Conservation (phyloP, 805 yeast species). For the Osmozyma mogii region DNA sequence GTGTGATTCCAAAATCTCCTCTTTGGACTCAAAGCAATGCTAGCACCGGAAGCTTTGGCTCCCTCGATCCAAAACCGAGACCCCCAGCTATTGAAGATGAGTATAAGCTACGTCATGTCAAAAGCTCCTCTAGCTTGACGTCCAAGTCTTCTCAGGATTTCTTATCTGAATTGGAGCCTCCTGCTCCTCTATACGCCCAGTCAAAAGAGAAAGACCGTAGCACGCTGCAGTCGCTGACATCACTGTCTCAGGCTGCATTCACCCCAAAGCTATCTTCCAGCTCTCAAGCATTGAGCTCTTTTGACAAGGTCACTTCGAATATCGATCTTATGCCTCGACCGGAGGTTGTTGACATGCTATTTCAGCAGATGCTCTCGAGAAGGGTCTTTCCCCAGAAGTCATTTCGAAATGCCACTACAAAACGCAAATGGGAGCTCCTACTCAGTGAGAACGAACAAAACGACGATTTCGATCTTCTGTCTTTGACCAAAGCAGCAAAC, state of each 20-base stretch:
- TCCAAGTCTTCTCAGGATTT: slow-evolving; percentile 1
- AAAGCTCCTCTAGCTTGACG: not conserved
- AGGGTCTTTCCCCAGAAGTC: slow-evolving; percentile 32
- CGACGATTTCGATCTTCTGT: slow-evolving; percentile 26
- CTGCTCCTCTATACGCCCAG: not conserved
- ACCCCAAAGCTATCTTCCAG: slow-evolving; percentile 4
- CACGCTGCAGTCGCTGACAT: too few relatives aligned
- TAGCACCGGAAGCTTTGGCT: slow-evolving; percentile 2
- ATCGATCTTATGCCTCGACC: slow-evolving; percentile 28
- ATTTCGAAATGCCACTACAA: slow-evolving; percentile 24
- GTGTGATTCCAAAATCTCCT: slow-evolving; percentile 5
- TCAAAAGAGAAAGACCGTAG: slow-evolving; percentile 3
- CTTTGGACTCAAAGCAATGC: slow-evolving; percentile 8
- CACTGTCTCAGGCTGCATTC: slow-evolving; percentile 1
- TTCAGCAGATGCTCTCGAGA: slow-evolving; percentile 29
- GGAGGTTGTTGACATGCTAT: slow-evolving; percentile 30
- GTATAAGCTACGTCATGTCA: not conserved
- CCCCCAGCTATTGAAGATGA: not conserved
- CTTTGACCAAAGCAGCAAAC: slow-evolving; percentile 11
- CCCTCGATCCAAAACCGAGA: slow-evolving; percentile 3
- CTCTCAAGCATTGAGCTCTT: slow-evolving; percentile 26
- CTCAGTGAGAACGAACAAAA: slow-evolving; percentile 34
- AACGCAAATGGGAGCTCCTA: slow-evolving; percentile 37
- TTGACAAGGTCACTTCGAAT: slow-evolving; percentile 24
- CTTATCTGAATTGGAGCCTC: slow-evolving; percentile 1